phyloP scores from a whole-genome alignment of 2,329 filamentous ascomycete genomes.

The Colletotrichum simmondsii region DNA sequence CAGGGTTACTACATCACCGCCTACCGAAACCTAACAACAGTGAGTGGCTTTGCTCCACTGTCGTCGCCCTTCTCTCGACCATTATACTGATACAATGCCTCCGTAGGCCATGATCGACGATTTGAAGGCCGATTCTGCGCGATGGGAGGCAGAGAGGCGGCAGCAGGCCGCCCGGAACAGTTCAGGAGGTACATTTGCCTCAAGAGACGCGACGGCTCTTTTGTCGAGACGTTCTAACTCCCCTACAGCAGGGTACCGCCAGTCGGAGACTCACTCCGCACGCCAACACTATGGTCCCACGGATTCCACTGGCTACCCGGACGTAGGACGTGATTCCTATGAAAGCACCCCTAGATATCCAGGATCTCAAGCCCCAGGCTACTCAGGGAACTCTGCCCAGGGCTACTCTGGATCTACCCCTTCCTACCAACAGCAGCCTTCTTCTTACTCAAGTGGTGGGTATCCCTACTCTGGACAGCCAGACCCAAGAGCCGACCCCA shows the following conservation, averaged over 20 bases:
- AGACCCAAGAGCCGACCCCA: conserved; percentile 31
- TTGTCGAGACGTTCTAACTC: conserved; percentile 69
- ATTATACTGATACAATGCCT: conserved; percentile 1
- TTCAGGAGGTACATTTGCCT: conserved; percentile 68
- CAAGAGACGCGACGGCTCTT: conserved; percentile 59
- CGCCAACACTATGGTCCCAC: conserved; percentile 60
- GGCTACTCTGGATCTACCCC: conserved; percentile 25
- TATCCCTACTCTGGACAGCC: conserved; percentile 35
- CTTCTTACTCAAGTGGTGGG: conserved; percentile 31
- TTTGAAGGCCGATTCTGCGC: conserved; percentile 69
- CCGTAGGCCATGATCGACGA: conserved; percentile 72
- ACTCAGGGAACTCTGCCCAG: conserved; percentile 55
- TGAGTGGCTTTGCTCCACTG: conserved; percentile 55
- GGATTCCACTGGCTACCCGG: conserved; percentile 41
- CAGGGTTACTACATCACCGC: conserved; percentile 83
- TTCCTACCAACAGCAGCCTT: conserved; percentile 30
- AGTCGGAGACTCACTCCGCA: conserved; percentile 59
- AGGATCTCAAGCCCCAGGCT: conserved; percentile 60
- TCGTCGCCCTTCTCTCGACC: neutral
- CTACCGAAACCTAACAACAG: conserved; percentile 82
- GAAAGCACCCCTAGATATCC: conserved; percentile 60
- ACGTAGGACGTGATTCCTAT: conserved; percentile 51
- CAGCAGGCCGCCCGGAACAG: conserved; percentile 64
- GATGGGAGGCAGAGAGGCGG: conserved; percentile 70
- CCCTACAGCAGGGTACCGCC: conserved; percentile 66